A percentile compares a stretch with the other conserved stretches of the same genome.
Evolutionary conservation across 1,284 basidiomycete genomes (phyloP).

Genomic region (Malassezia cuniculi): DNA sequence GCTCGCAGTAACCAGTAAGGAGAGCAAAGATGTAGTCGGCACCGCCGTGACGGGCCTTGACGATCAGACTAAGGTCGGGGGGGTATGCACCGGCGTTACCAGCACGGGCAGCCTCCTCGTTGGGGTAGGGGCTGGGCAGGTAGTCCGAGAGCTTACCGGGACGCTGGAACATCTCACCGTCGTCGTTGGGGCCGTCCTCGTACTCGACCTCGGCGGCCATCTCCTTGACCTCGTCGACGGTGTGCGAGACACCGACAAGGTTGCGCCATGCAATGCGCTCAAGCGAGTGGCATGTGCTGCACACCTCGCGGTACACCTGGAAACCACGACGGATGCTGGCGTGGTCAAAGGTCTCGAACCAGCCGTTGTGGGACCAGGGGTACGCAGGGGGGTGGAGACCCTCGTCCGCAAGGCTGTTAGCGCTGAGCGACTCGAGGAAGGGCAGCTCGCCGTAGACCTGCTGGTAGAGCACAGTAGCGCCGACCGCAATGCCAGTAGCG

Average conservation of each 20-base stretch:
- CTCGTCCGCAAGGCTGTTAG: constrained; percentile 55
- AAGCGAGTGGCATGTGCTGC: constrained; percentile 94
- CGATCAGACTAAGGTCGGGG: constrained; percentile 90
- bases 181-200: constrained; percentile 83
- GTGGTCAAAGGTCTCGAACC: constrained; percentile 86
- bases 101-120: constrained; percentile 92
- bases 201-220: constrained; percentile 91
- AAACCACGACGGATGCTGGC: constrained; percentile 94
- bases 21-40: constrained; percentile 94
- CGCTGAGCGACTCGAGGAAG: constrained; percentile 31
- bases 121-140: constrained; percentile 87
- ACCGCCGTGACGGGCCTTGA: constrained; percentile 94
- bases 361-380: constrained; percentile 83
- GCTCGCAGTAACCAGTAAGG: constrained; percentile 90
- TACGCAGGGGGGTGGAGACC: constrained; percentile 79
- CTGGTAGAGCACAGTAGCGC: constrained; percentile 88
- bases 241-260: constrained; percentile 93
- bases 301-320: constrained; percentile 97
- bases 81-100: constrained; percentile 88
- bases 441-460: constrained; percentile 67
- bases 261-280: constrained; percentile 99
- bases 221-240: constrained; percentile 73
- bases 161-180: constrained; percentile 95
- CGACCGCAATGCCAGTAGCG: constrained; percentile 65
- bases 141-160: constrained; percentile 96